phyloP scores from a whole-genome alignment of 192 early-diverging fungal species.

The Entomortierella lignicola region DNA sequence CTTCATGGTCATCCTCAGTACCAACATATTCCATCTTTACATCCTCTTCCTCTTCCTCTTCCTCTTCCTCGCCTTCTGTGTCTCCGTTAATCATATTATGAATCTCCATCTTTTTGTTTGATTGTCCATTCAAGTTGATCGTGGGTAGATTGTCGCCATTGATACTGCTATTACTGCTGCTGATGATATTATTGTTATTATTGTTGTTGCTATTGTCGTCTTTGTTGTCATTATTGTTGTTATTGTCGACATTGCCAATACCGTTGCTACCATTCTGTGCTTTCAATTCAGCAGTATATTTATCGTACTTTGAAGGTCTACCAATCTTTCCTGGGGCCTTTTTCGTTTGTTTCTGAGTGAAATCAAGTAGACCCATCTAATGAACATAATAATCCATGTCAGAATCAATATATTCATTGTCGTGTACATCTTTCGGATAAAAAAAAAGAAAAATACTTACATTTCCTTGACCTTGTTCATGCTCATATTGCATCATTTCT shows the following conservation, averaged over 20 bases:
- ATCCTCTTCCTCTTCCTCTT: conserved; percentile 5
- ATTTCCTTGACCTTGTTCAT: conserved; percentile 18
- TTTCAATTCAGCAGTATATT: neutral
- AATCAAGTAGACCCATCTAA: conserved; percentile 6
- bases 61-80: conserved; percentile 6
- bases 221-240: neutral
- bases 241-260: neutral
- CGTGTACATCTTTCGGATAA: no score
- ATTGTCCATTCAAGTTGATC: neutral
- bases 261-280: conserved; percentile 6
- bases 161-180: conserved; percentile 2
- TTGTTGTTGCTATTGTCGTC: conserved; percentile 9
- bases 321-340: conserved; percentile 24
- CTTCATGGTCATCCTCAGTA: neutral
- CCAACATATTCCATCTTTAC: conserved; percentile 1
- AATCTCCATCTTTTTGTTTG: conserved; percentile 31
- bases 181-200: neutral
- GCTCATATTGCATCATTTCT: conserved; percentile 40
- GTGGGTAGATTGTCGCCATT: neutral
- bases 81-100: conserved; percentile 21
- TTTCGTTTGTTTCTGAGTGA: neutral
- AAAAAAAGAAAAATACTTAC: no score
- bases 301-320: conserved; percentile 19
- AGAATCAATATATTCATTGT: no score
- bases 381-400: neutral